Base-by-base conservation (phyloP, 805 yeast species). In the Pichia membranifaciens region DNA sequence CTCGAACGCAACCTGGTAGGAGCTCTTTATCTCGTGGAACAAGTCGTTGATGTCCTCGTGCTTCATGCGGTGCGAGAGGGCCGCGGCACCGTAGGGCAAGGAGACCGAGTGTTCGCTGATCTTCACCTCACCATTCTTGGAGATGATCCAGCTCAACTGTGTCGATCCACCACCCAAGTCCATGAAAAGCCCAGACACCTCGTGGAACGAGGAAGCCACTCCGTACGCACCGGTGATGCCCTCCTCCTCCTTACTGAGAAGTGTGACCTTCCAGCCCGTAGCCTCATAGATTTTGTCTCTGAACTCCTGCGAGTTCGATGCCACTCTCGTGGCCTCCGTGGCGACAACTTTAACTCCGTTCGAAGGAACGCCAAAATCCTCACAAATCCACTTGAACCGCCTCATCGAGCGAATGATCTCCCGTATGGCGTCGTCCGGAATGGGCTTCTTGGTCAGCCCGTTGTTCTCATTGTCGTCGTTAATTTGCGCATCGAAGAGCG, bases 91-190 rank as follows among this genome's bases (percentile, higher is more conserved):
- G 58, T 79, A 84, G 1, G 89, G 89, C 40, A 83, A 63, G 2
- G 82, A 76, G 2, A 81, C 79, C 0, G 88, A 85, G 15, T 70
- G 71, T 7, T 71, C 67, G 25, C 84, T 78, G 53, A 77, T 72
- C 47, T 66, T 66, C 23, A 82, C 71, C 48, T 73, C 74, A 5
- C 87, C 88, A 43, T 72, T 70, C 25, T 66, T 63, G 35, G 81
- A 75, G 49, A 71, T 70, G 17, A 84, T 77, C 89, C 91, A 84
- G 36, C 85, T 80, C 33, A 84, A 56, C 52, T 82, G 87, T 1
- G 82, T 73, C 6, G 81, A 73, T 0, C 87, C 87, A 28, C 88
- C 88, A 7, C 89, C 88, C 42, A 84, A 67, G 58, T 85, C 90
- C 75, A 84, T 74, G 57, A 79, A 82, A 10, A 84, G 61, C 2